phyloP scores from a whole-genome alignment of 140 eudicot genomes.

The Flaveria floridana region DNA sequence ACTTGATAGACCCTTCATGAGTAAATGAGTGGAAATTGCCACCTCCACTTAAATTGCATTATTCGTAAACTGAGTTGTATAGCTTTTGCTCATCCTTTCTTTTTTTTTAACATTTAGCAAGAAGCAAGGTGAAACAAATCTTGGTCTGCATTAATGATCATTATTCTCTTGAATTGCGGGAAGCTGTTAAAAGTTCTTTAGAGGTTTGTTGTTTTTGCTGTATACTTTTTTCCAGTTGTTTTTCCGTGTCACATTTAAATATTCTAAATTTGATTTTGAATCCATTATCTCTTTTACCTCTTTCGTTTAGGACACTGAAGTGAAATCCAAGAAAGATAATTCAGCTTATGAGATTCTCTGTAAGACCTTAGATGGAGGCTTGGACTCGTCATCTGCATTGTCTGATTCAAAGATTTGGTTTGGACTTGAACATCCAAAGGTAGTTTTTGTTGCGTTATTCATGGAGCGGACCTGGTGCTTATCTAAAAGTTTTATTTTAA shows the following conservation, averaged over 20 bases:
- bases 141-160: slow-evolving; percentile 52
- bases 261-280: slow-evolving; percentile 19
- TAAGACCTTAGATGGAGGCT: slow-evolving; percentile 57
- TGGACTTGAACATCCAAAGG: slow-evolving; percentile 93
- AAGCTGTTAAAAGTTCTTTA: slow-evolving; percentile 52
- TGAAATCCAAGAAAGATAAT: slow-evolving; percentile 53
- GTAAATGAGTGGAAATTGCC: slow-evolving; percentile 7
- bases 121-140: slow-evolving; percentile 53
- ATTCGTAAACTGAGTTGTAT: slow-evolving; percentile 10
- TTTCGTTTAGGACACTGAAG: slow-evolving; percentile 41
- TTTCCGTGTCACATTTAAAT: neutral
- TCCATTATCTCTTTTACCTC: slow-evolving; percentile 6
- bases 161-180: slow-evolving; percentile 58
- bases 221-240: neutral
- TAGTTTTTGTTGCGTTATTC: slow-evolving; percentile 22
- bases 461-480: neutral
- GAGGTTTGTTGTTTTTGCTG: slow-evolving; percentile 45
- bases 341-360: slow-evolving; percentile 56
- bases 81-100: slow-evolving; percentile 22
- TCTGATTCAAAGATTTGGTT: slow-evolving; percentile 75
- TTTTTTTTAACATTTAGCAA: slow-evolving; percentile 29
- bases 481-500: neutral
- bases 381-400: slow-evolving; percentile 42
- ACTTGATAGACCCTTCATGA: neutral
- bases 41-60: slow-evolving; percentile 1